Conservation (phyloP, 495 filamentous ascomycete genomes). For the Lichina pygmaea region DNA sequence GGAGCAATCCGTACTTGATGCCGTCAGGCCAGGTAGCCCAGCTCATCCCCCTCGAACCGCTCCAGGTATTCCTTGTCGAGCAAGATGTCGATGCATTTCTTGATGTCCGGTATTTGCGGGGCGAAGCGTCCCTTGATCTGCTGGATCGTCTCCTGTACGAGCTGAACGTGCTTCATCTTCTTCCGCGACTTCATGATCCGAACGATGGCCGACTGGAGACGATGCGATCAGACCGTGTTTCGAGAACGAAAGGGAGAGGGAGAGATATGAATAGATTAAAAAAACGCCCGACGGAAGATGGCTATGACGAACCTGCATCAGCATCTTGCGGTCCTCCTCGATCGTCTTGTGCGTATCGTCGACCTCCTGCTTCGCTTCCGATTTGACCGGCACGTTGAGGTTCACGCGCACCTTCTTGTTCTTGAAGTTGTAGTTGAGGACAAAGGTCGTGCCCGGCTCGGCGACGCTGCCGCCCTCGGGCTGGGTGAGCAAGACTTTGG, state of each 20-base stretch:
- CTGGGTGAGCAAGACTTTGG: slow-evolving; percentile 48
- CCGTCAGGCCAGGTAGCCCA: slow-evolving; percentile 57
- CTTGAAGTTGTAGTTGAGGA: slow-evolving; percentile 83
- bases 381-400: slow-evolving; percentile 80
- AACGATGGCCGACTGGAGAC: slow-evolving; percentile 75
- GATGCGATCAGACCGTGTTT: not conserved
- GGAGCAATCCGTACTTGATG: too few species aligned
- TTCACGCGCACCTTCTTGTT: slow-evolving; percentile 94
- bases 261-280: slow-evolving; percentile 1
- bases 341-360: slow-evolving; percentile 98
- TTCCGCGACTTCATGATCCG: slow-evolving; percentile 99
- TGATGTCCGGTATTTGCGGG: slow-evolving; percentile 84
- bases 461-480: slow-evolving; percentile 42
- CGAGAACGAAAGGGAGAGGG: not conserved
- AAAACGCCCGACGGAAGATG: not conserved
- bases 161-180: slow-evolving; percentile 85
- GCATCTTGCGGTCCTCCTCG: slow-evolving; percentile 85
- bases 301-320: slow-evolving; percentile 61
- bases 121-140: slow-evolving; percentile 89
- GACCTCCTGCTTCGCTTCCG: slow-evolving; percentile 79
- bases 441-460: slow-evolving; percentile 45
- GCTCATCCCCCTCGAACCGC: slow-evolving; percentile 74
- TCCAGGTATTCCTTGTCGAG: slow-evolving; percentile 99
- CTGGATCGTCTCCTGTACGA: slow-evolving; percentile 80
- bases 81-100: slow-evolving; percentile 96